A percentile compares a stretch with the other conserved stretches of the same genome.
These are phyloP conservation scores for Aspergillus fructus DNA, from an alignment of 2,329 filamentous ascomycete genomes.

Conservation along the genomic window DNA sequence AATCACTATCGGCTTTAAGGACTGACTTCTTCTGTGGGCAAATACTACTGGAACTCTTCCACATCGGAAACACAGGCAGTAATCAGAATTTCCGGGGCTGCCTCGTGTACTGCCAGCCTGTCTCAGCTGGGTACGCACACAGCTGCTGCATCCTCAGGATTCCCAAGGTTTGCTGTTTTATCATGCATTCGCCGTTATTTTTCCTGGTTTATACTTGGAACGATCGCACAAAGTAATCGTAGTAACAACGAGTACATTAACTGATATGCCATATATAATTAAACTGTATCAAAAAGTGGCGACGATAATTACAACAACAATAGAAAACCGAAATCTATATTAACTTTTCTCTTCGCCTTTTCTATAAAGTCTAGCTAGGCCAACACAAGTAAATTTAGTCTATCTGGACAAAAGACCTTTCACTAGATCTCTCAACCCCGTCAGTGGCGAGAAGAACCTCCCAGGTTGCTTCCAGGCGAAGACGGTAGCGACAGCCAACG, in stretches of 20 bases:
- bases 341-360: neutral
- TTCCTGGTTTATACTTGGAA: neutral
- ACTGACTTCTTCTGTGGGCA: neutral
- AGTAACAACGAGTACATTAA: neutral
- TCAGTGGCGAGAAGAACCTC: conserved; percentile 20
- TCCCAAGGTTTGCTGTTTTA: too few species aligned
- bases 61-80: too few species aligned
- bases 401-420: conserved; percentile 12
- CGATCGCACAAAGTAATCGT: neutral
- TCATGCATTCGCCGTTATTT: too few species aligned
- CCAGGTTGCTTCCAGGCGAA: conserved; percentile 32
- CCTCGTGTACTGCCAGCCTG: too few species aligned
- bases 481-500: conserved; percentile 29
- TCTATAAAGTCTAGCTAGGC: too few species aligned
- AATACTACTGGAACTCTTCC: neutral
- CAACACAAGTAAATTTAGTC: too few species aligned
- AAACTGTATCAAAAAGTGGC: neutral
- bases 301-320: neutral
- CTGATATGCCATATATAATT: neutral
- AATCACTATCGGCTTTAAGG: neutral
- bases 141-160: too few species aligned
- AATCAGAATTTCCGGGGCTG: too few species aligned
- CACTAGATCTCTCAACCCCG: conserved; percentile 17
- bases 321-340: neutral
- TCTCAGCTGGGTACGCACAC: neutral